Percentiles rank a stretch among this genome's conserved stretches.
Conservation (phyloP, 2,329 filamentous ascomycete genomes). For the Trichoderma gracile region DNA sequence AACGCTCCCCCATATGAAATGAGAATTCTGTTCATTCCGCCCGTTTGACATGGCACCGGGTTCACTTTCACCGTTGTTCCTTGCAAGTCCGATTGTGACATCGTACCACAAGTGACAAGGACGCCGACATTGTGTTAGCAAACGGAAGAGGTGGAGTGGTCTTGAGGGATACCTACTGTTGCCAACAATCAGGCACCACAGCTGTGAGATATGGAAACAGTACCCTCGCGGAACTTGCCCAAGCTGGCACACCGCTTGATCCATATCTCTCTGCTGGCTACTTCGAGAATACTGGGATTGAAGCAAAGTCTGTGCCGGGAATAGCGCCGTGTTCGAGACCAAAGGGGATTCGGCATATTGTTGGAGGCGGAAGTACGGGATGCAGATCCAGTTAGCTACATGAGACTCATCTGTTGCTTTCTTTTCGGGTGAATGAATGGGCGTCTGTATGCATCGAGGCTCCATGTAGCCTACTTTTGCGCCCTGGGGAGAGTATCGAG, state of each 20-base stretch:
- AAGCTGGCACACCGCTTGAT: conserved; percentile 48
- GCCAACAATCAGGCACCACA: conserved; percentile 50
- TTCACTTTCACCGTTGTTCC: conserved; percentile 38
- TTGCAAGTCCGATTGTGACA: conserved; percentile 39
- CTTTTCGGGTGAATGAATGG: conserved; percentile 34
- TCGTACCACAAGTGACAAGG: conserved; percentile 46
- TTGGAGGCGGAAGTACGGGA: conserved; percentile 51
- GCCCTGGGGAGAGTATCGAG: conserved; percentile 42
- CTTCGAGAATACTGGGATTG: conserved; percentile 47
- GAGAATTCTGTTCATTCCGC: conserved; percentile 35
- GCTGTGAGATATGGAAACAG: conserved; percentile 51
- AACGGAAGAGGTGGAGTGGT: background rate
- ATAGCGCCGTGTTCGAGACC: conserved; percentile 37
- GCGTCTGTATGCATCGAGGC: conserved; percentile 42
- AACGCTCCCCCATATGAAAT: conserved; percentile 41
- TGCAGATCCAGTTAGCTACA: conserved; percentile 44
- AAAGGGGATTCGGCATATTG: conserved; percentile 44
- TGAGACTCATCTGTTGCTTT: conserved; percentile 28
- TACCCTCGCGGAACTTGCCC: conserved; percentile 38
- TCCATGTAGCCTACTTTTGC: conserved; percentile 46
- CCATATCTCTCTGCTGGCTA: conserved; percentile 45
- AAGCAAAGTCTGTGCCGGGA: conserved; percentile 47
- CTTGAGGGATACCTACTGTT: conserved; percentile 39
- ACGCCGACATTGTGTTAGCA: conserved; percentile 33
- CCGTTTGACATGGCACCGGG: conserved; percentile 34